Evolutionary conservation across 2,329 filamentous ascomycete species (phyloP), one percentile per base, ranked within the genome.

Genomic region (Achaetomium macrosporum): DNA sequence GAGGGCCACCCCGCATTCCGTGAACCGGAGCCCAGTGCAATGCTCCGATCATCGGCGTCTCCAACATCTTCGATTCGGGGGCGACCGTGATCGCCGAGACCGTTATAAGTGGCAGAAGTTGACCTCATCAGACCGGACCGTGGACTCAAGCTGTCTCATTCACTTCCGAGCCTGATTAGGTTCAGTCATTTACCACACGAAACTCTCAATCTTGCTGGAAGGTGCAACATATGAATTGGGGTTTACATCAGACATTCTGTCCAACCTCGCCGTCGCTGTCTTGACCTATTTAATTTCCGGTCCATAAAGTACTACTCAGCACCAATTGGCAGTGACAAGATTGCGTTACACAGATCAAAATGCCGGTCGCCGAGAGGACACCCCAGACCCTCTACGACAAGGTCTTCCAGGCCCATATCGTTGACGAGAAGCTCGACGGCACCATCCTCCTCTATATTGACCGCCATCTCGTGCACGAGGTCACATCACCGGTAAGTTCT

Each of bases 381-480:
- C 89, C 88, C 51, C 85, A 85, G 73, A 96, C 91, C 64, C 80
- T 96, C 67, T 97, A 97, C 75, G 92, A 97, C 80, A 97, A 97
- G 84, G 91, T 97, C 72, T 87, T 97, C 65, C 83, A 89, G 65
- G 86, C 86, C 75, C 93, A 99, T 71, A 86, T 97, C 65, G 91
- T 99, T 67, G 89, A 96, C 66, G 88, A 95, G 81, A 89, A 91
- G 79, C 82, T 90, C 51, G 92, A 97, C 73, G 92, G 92, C 72
- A 96, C 91, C 54, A 78, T 95, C 64, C 76, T 96, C 60, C 79
- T 97, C 55, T 97, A 97, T 71, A 97, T 97, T 68, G 90, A 90
- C 90, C 76, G 93, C 71, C 93, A 99, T 78, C 80, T 99, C 58
- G 91, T 97, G 57, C 93, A 99, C 70, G 93, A 99, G 78, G 93